phyloP scores from a whole-genome alignment of 805 yeast species.

The Huiozyma sinensis region DNA sequence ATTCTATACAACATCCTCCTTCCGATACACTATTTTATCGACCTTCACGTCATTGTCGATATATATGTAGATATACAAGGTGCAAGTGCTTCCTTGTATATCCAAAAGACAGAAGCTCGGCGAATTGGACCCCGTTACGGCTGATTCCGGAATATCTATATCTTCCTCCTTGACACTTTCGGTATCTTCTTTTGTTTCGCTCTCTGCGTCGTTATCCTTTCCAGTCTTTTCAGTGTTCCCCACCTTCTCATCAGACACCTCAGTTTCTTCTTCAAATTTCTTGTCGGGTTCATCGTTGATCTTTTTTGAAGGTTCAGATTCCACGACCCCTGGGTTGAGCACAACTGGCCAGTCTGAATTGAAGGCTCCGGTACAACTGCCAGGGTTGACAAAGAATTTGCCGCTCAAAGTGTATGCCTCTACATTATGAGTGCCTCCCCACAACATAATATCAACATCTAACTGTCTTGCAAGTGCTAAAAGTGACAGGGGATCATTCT shows the following conservation, averaged over 20 bases:
- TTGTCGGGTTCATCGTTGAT: conserved; percentile 8
- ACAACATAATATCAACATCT: conserved; percentile 81
- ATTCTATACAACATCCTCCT: conserved; percentile 18
- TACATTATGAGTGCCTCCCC: conserved; percentile 89
- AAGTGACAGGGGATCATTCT: conserved; percentile 75
- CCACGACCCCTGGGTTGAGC: conserved; percentile 18
- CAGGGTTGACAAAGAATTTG: conserved; percentile 91
- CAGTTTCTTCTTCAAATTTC: conserved; percentile 7
- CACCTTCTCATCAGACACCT: neutral
- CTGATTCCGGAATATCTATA: conserved; percentile 14
- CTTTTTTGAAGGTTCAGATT: conserved; percentile 2
- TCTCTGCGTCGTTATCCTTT: conserved; percentile 2
- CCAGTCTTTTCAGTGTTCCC: conserved; percentile 3
- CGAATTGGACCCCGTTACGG: conserved; percentile 30
- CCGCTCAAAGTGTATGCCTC: conserved; percentile 92
- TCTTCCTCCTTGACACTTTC: conserved; percentile 11
- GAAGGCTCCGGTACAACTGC: conserved; percentile 91
- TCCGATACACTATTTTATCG: conserved; percentile 68
- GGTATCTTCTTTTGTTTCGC: conserved; percentile 1
- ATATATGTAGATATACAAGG: conserved; percentile 75
- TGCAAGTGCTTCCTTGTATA: conserved; percentile 67
- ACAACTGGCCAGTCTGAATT: conserved; percentile 47
- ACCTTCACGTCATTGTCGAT: conserved; percentile 79
- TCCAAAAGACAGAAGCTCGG: conserved; percentile 89
- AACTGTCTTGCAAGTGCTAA: conserved; percentile 76